phyloP scores from a whole-genome alignment of 768 basidiomycete genomes.

The Hericium rajendrae region DNA sequence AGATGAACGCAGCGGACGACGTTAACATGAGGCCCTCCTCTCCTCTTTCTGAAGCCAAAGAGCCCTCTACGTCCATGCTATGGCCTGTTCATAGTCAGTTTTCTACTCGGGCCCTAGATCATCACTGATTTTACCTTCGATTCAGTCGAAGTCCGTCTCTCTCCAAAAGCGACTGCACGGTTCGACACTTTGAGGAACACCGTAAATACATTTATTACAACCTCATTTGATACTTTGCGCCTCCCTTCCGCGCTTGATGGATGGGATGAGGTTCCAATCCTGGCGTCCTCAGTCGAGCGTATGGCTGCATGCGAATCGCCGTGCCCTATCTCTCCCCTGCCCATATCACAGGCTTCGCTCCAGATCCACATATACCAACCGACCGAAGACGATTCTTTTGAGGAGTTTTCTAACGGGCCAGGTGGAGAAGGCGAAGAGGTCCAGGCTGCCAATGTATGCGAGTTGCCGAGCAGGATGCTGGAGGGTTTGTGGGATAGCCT shows the following conservation, averaged over 20 bases:
- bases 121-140: not conserved
- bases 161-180: constrained; percentile 55
- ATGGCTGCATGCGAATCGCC: constrained; percentile 66
- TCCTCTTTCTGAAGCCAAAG: not conserved
- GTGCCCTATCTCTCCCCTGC: constrained; percentile 39
- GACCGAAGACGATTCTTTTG: constrained; percentile 51
- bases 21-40: not conserved
- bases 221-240: constrained; percentile 55
- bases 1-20: constrained; percentile 6
- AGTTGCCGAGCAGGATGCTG: constrained; percentile 73
- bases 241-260: constrained; percentile 66
- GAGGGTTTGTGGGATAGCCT: constrained; percentile 93
- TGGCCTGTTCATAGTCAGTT: constrained; percentile 63
- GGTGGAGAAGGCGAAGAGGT: constrained; percentile 61
- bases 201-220: constrained; percentile 45
- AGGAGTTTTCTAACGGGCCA: constrained; percentile 56
- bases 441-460: constrained; percentile 83
- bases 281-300: constrained; percentile 66
- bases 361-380: constrained; percentile 89
- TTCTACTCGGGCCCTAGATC: not conserved
- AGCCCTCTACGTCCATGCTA: constrained; percentile 12
- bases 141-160: constrained; percentile 77
- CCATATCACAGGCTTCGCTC: constrained; percentile 49
- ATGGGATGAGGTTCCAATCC: constrained; percentile 68
- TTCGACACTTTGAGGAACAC: constrained; percentile 65